A percentile compares a stretch with the other conserved stretches of the same genome.
phyloP scores from a whole-genome alignment of 192 early-diverging fungal genomes.

The Coemansia sp. region DNA sequence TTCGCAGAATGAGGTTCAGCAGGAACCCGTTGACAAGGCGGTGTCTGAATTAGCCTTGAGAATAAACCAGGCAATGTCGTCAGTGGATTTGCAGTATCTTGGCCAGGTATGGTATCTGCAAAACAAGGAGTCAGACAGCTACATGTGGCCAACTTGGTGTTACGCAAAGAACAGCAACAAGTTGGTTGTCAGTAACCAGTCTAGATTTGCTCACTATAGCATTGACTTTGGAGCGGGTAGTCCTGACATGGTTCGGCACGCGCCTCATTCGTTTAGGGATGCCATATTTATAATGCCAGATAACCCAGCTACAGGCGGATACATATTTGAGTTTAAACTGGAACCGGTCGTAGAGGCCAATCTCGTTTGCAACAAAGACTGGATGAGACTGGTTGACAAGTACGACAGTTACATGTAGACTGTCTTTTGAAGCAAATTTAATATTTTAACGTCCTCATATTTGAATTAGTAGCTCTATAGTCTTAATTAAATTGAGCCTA shows the following conservation, averaged over 20 bases:
- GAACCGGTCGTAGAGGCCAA: neutral
- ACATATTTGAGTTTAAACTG: neutral
- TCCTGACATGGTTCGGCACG: neutral
- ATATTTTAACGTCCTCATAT: too few species aligned
- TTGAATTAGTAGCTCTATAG: too few species aligned
- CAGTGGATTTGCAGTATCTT: neutral
- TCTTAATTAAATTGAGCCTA: too few species aligned
- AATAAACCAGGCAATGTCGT: neutral
- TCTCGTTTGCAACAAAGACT: neutral
- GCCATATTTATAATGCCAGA: neutral
- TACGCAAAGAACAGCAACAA: neutral
- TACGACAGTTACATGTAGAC: neutral
- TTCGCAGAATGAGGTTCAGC: neutral
- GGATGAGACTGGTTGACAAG: slow-evolving; percentile 2
- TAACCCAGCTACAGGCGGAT: neutral
- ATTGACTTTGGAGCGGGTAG: neutral
- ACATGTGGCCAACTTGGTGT: neutral
- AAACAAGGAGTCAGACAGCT: neutral
- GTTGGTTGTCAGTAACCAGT: neutral
- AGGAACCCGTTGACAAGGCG: neutral
- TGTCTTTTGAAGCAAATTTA: neutral
- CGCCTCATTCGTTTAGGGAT: neutral
- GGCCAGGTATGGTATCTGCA: neutral
- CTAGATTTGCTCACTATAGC: slow-evolving; percentile 1
- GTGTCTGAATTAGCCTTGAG: neutral